Evolutionary conservation across 257 asterid species (phyloP), one percentile per base, ranked within the genome.

Genomic region (Gynochthodes officinalis): DNA sequence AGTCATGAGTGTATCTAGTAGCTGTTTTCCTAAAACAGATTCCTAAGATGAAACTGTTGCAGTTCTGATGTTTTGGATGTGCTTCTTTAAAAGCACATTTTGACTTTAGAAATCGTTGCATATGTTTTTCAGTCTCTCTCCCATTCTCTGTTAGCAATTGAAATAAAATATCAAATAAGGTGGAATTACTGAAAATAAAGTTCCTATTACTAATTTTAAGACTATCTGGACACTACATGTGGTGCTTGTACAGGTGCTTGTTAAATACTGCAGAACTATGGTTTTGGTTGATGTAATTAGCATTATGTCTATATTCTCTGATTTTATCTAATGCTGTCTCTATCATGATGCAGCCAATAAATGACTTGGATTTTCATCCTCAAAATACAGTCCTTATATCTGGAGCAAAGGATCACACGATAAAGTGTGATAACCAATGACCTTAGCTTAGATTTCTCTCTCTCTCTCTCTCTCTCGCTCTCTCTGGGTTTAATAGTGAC

Each of bases 361-460:
- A 88, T 85, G 96, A 91, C 81, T 78, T 91, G 89, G 97, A 91
- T 77, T 91, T 91, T 87, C 96, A 91, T 86, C 97, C 97, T 83
- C 95, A 80, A 72, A 89, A 85, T 78, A 70, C 90, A 57, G 79
- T 91, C 79, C 86, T 91, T 76, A 84, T 89, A 80, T 89, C 97
- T 35, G 97, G 95, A 81, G 90, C 95, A 77, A 91, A 91, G 79
- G 97, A 91, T 70, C 95, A 78, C 90, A 91, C 96, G 30, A 91
- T 91, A 80, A 91, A 91, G 97, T 91, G 88, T 62, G 88, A 19
- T 64, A 64, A 70, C 16, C 50, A 50, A 53, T 68, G 73, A 35
- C 40, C 35, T 50, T 39, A 60, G 63, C 60, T 82, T 67, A 69
- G 67, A 79, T 75, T 25, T 55, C 33, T 73, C 62, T 72, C 23